These are phyloP conservation scores for Madurella mycetomatis DNA, from an alignment of 2,329 filamentous ascomycete genomes.

Conservation along the genomic window DNA sequence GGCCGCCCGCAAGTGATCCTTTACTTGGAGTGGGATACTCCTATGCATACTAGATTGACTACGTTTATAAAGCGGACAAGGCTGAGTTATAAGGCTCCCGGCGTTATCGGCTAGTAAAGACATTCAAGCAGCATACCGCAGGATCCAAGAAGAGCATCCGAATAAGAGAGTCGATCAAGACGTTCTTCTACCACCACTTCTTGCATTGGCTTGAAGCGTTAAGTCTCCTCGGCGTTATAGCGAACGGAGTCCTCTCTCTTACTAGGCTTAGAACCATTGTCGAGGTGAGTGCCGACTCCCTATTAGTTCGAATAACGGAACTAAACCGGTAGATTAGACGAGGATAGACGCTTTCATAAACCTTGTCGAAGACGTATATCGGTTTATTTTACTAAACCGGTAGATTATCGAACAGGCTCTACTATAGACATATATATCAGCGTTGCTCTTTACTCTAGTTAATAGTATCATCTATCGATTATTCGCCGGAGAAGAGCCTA, in stretches of 20 bases:
- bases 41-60: constrained; percentile 2
- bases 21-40: constrained; percentile 3
- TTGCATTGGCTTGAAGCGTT: constrained; percentile 7
- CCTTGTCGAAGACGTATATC: constrained; percentile 3
- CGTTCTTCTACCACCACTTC: constrained; percentile 6
- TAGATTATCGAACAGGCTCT: constrained; percentile 2
- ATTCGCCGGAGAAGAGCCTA: constrained; percentile 1
- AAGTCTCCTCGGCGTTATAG: neutral
- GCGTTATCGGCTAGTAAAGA: constrained; percentile 1
- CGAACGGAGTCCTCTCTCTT: constrained; percentile 1
- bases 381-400: constrained; percentile 1
- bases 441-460: constrained; percentile 1
- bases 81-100: constrained; percentile 5
- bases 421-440: constrained; percentile 4
- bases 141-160: constrained; percentile 2
- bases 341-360: constrained; percentile 1
- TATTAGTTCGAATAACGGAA: neutral
- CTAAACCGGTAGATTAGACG: constrained; percentile 1
- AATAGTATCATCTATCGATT: constrained; percentile 1
- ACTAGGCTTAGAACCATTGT: neutral
- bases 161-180: neutral
- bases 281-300: neutral
- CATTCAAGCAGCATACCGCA: neutral
- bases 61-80: constrained; percentile 1
- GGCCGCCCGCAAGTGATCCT: neutral